Base-by-base conservation (phyloP, 495 filamentous ascomycete species). In the Trichoderma orchidacearum region DNA sequence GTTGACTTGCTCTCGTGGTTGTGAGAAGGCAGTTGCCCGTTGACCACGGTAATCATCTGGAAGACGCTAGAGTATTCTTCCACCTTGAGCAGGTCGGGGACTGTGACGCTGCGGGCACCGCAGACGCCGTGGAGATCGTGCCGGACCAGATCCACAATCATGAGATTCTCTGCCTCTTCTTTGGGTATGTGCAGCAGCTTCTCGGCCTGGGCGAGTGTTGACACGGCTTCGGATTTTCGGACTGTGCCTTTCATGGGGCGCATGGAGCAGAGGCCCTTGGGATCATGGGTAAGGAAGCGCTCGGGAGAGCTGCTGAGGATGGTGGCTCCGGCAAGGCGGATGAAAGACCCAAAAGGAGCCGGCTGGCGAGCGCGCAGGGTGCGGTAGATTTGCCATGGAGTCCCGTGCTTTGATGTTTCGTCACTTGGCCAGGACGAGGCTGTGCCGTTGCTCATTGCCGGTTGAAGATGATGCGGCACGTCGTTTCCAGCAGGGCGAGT, bases 221-320 rank as follows among this genome's bases (percentile, higher is more conserved):
- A 52, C 0, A 74, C 71, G 15, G 67, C 68, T 30, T 74, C 66
- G 0, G 79, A 77, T 64, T 93, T 95, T 53, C 80, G 80, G 32
- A 96, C 88, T 0, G 93, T 98, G 27, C 93, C 93, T 72, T 98
- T 98, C 78, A 98, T 98, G 0, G 93, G 93, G 21, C 85, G 75
- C 64, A 89, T 83, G 58, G 83, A 76, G 62, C 81, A 85, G 8
- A 62, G 61, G 0, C 79, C 80, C 4, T 63, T 59, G 8, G 82
- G 73, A 55, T 77, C 69, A 83, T 85, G 93, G 56, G 77, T 78
- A 7, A 96, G 79, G 69, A 96, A 98, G 21, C 90, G 86, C 67
- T 98, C 93, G 0, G 93, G 93, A n/a, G 87, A 93, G 66, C 83
- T 86, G 70, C 83, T 85, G 53, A 95, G 77, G 13, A 96, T 76